These are phyloP conservation scores for Cotoneaster glaucophyllus DNA, from an alignment of 306 rosid species.

Conservation along the genomic window DNA sequence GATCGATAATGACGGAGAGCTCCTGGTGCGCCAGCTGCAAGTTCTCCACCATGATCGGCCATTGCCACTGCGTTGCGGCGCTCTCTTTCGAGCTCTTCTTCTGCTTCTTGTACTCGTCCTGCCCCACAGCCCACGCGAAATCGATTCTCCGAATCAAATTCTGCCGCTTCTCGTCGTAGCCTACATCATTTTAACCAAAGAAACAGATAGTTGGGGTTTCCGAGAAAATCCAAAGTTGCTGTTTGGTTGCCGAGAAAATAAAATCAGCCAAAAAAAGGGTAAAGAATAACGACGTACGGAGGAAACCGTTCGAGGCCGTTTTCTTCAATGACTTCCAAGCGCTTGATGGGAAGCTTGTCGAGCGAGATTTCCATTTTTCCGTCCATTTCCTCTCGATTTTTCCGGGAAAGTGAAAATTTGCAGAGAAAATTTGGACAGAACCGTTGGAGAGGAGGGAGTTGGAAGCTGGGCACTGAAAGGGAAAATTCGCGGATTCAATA, in stretches of 20 bases:
- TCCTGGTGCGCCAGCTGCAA: conserved; percentile 84
- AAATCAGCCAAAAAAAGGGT: not conserved
- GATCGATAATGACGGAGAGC: conserved; percentile 76
- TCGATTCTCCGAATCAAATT: conserved; percentile 69
- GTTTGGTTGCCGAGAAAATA: not conserved
- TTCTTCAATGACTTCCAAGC: conserved; percentile 81
- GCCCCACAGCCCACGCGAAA: conserved; percentile 90
- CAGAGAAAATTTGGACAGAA: conserved; percentile 15
- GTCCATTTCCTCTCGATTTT: conserved; percentile 36
- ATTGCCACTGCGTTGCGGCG: conserved; percentile 69
- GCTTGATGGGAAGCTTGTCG: conserved; percentile 87
- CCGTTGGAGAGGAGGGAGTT: not conserved
- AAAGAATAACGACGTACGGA: conserved; percentile 26
- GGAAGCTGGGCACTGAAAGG: not conserved
- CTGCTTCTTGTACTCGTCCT: conserved; percentile 69
- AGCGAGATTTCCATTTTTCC: conserved; percentile 50
- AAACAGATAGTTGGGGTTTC: not conserved
- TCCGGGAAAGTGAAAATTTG: conserved; percentile 12
- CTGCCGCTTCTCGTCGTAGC: conserved; percentile 72
- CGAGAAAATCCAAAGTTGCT: not conserved
- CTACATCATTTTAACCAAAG: conserved; percentile 50
- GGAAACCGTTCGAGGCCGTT: conserved; percentile 79
- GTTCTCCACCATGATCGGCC: conserved; percentile 89
- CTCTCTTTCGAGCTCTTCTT: conserved; percentile 74
- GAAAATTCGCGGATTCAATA: not conserved